These are phyloP conservation scores for Elaeis oleifera DNA, from an alignment of 202 grass and related monocot species.

Conservation along the genomic window DNA sequence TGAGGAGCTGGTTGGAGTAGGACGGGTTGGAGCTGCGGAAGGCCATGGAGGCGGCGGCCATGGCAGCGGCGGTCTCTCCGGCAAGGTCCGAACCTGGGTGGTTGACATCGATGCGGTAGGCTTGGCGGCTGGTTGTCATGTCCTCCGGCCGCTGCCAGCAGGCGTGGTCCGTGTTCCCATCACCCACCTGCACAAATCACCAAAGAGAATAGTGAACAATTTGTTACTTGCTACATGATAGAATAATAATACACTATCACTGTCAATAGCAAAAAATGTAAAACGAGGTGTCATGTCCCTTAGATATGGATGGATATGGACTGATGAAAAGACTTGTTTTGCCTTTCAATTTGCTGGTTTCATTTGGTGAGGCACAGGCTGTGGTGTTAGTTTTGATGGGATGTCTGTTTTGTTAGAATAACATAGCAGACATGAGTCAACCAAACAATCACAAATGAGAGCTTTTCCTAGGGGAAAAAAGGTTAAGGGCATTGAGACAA, in stretches of 20 bases:
- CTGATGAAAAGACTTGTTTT: too few species aligned
- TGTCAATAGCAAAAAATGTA: too few species aligned
- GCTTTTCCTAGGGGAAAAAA: too few species aligned
- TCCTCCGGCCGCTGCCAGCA: constrained; percentile 96
- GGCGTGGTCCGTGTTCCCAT: constrained; percentile 67
- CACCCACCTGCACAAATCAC: constrained; percentile 49
- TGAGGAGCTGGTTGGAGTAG: constrained; percentile 48
- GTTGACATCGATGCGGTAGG: constrained; percentile 56
- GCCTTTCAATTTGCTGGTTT: constrained; percentile 1
- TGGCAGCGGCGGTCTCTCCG: constrained; percentile 70
- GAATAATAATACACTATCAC: background rate
- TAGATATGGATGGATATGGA: too few species aligned
- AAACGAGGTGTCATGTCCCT: too few species aligned
- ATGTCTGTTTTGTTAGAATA: too few species aligned
- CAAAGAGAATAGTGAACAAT: too few species aligned
- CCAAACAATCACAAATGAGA: too few species aligned
- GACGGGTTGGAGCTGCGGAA: constrained; percentile 52
- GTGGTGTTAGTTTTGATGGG: background rate
- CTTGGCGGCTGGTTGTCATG: constrained; percentile 79
- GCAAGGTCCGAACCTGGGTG: constrained; percentile 78
- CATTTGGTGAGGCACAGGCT: background rate
- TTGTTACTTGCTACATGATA: too few species aligned
- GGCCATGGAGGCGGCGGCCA: constrained; percentile 69
- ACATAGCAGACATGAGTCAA: too few species aligned
- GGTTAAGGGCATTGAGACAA: too few species aligned